These are phyloP conservation scores for Chlorella ohadii DNA, from an alignment of 139 green algal species.

Conservation along the genomic window DNA sequence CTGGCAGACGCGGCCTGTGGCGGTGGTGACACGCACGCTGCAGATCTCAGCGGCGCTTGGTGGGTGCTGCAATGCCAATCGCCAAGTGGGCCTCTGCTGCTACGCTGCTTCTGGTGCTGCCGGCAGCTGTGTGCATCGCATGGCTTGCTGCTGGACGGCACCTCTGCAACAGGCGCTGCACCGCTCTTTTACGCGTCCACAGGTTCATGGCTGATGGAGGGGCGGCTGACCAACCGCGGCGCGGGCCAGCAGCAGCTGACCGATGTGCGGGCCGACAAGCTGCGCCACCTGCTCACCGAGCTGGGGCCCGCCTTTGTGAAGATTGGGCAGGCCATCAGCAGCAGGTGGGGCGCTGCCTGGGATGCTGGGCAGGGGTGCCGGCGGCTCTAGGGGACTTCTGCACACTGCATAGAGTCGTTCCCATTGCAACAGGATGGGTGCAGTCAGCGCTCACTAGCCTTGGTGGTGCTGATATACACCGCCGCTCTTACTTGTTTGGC, in stretches of 20 bases:
- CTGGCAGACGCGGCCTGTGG: constrained; percentile 67
- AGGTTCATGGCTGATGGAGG: constrained; percentile 22
- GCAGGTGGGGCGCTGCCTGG: constrained; percentile 5
- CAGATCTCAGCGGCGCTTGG: constrained; percentile 51
- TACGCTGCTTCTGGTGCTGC: no score
- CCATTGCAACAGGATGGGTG: no score
- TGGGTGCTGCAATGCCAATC: no score
- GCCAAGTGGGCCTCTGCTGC: no score
- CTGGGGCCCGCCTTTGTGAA: constrained; percentile 91
- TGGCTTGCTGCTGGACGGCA: no score
- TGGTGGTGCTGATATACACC: background rate
- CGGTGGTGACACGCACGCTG: constrained; percentile 58
- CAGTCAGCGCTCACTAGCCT: no score
- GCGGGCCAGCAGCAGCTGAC: background rate
- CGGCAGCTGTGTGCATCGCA: no score
- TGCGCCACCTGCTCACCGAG: constrained; percentile 67
- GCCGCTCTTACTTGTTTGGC: no score
- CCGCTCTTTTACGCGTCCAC: no score
- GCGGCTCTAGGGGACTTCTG: no score
- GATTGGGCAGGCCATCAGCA: constrained; percentile 75
- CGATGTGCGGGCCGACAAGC: constrained; percentile 37
- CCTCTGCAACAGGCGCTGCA: no score
- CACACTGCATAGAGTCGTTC: no score
- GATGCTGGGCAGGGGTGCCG: background rate
- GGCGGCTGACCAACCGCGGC: constrained; percentile 16